These are phyloP conservation scores for Juncus inflexus DNA, from an alignment of 176 grass and related monocot genomes.

Conservation along the genomic window DNA sequence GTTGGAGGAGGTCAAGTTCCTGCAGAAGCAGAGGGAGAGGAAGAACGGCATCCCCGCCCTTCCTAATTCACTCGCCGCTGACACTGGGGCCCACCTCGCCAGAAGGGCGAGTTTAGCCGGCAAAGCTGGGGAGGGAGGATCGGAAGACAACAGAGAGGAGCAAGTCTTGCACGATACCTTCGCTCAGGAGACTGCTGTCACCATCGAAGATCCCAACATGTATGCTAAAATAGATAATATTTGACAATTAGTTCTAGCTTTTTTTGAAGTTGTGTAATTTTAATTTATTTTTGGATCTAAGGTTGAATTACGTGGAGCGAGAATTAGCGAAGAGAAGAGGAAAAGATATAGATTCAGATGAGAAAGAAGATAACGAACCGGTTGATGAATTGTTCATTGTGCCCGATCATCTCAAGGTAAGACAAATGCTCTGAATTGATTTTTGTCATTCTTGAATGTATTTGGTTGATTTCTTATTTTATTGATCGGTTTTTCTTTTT, in stretches of 20 bases:
- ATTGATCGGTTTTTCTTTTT: slow-evolving; percentile 5
- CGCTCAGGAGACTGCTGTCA: slow-evolving; percentile 92
- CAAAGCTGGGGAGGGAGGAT: slow-evolving; percentile 20
- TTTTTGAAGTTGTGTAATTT: slow-evolving; percentile 4
- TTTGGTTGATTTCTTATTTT: not conserved
- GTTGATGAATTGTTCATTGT: slow-evolving; percentile 69
- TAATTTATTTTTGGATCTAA: slow-evolving; percentile 22
- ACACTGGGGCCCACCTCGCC: slow-evolving; percentile 6
- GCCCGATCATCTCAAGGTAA: slow-evolving; percentile 92
- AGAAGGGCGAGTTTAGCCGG: slow-evolving; percentile 13
- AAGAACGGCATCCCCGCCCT: slow-evolving; percentile 36
- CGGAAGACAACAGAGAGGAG: slow-evolving; percentile 8
- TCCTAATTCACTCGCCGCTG: slow-evolving; percentile 1
- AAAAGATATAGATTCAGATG: slow-evolving; percentile 51
- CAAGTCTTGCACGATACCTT: slow-evolving; percentile 89
- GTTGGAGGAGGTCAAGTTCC: slow-evolving; percentile 67
- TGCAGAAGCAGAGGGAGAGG: slow-evolving; percentile 34
- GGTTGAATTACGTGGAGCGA: slow-evolving; percentile 92
- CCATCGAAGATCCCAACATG: slow-evolving; percentile 97
- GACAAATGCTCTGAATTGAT: not conserved
- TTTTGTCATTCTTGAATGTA: not conserved
- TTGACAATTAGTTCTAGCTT: not conserved
- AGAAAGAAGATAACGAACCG: slow-evolving; percentile 73
- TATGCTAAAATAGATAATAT: slow-evolving; percentile 1
- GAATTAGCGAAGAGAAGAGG: slow-evolving; percentile 78